A percentile compares a stretch with the other conserved stretches of the same genome.
Evolutionary conservation across 179 eudicot genomes (phyloP).

Genomic region (Spergularia azorica): DNA sequence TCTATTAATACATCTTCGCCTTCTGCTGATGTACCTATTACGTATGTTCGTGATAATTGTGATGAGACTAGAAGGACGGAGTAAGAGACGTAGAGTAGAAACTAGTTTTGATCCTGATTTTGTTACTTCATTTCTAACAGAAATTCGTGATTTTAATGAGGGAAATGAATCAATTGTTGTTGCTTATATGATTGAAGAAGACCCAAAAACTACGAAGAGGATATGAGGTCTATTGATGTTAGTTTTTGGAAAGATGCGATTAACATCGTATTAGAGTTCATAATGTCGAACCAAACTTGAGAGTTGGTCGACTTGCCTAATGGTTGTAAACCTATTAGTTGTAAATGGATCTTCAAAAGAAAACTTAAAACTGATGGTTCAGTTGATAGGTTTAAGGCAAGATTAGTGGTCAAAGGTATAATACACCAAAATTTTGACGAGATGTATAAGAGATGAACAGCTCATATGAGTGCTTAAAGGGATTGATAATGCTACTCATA

Average conservation of each 20-base stretch:
- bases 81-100: background rate
- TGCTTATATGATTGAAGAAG: background rate
- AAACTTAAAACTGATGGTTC: background rate
- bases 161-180: background rate
- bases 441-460: no score
- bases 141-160: background rate
- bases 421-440: background rate
- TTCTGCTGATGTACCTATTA: background rate
- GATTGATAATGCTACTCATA: no score
- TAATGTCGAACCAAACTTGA: conserved; percentile 11
- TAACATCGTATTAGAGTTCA: background rate
- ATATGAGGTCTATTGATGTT: background rate
- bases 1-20: background rate
- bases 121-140: background rate
- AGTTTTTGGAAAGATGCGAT: conserved; percentile 1
- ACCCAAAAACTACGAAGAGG: background rate
- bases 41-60: no score
- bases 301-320: background rate
- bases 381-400: conserved; percentile 3
- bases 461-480: no score
- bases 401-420: background rate
- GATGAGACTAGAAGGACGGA: background rate
- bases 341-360: conserved; percentile 2
- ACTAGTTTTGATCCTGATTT: background rate
- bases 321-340: background rate